Evolutionary conservation across 75 land plant genomes (phyloP), one percentile per base, ranked within the genome.

Genomic region (Selaginella tamariscina): DNA sequence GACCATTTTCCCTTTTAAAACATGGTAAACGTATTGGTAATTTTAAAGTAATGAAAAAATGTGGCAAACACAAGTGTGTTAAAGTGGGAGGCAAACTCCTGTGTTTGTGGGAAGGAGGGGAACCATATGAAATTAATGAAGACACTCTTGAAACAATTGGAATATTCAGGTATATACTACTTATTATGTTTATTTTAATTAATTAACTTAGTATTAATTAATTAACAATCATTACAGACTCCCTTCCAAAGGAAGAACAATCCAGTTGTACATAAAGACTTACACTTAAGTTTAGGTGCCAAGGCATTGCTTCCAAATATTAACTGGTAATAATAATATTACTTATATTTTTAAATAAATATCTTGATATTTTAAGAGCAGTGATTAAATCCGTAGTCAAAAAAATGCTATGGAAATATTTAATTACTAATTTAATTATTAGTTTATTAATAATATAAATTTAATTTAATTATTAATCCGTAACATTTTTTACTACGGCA

Each of bases 101-200:
- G 67, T 88, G 93, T 71, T 56, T 88, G 0, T 86, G 86, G 86
- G 93, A 88, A 56, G 93, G 93, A 31, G 93, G 93, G 0, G 70
- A 62, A 1, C 93, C 93, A 0, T 80, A 86, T 66, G 86, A 88
- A 72, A 54, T 88, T 8, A 78, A 82, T 26, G 57, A 82, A 11
- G 65, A 62, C 30, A 30, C 86, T 24, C 75, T 88, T 68, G 71
- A 73, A 13, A 88, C 92, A 8, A 54, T 85, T 1, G 92, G 92
- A 0, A 63, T 23, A 27, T 64, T 82, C 56, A 71, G 68, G 74
- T 71, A 27, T 67, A 72, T 20, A 0, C 74, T 18, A 18, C 69
- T n/a, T 2, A 22, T 2, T 9, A 32, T 20, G 62, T 57, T 20
- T 23, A 8, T 2, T 5, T 2, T 2, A 23, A 57, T 23, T 57